Percentiles rank a stretch among this genome's conserved stretches.
Evolutionary conservation across 805 yeast species (phyloP).

Genomic region (Saturnispora halmiae): DNA sequence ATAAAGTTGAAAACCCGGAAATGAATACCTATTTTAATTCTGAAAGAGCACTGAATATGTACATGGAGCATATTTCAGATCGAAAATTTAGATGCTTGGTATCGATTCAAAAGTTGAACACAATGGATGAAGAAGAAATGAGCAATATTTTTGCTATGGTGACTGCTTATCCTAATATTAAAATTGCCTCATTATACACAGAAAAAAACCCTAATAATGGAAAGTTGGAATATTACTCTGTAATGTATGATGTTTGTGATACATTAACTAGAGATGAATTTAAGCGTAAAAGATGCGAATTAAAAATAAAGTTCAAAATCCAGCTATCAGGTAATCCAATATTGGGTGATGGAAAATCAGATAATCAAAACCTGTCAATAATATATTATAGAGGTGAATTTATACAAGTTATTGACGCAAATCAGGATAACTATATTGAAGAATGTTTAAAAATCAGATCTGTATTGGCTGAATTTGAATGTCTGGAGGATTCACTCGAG

Average conservation of each 20-base stretch:
- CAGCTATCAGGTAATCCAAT: conserved; percentile 89
- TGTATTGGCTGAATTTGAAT: conserved; percentile 80
- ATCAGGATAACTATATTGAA: conserved; percentile 91
- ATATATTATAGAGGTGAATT: conserved; percentile 90
- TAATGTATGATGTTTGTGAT: conserved; percentile 50
- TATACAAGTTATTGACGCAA: conserved; percentile 91
- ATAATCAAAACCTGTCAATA: conserved; percentile 83
- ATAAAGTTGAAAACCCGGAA: conserved; percentile 56
- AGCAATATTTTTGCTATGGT: conserved; percentile 60
- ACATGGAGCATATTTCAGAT: conserved; percentile 62
- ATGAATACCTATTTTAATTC: conserved; percentile 35
- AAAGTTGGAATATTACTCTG: conserved; percentile 44
- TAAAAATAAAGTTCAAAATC: conserved; percentile 46
- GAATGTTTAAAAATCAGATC: conserved; percentile 88
- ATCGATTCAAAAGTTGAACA: conserved; percentile 78
- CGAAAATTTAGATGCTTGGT: conserved; percentile 75
- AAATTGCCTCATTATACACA: conserved; percentile 46
- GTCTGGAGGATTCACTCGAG: conserved; percentile 43
- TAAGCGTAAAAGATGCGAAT: conserved; percentile 23
- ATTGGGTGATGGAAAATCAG: conserved; percentile 93
- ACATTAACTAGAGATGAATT: conserved; percentile 41
- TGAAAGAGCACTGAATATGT: conserved; percentile 44
- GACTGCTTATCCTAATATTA: conserved; percentile 61
- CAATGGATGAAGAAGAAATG: conserved; percentile 55
- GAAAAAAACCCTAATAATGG: conserved; percentile 37